Base-by-base conservation (phyloP, 164 flowering plant genomes). In the Euptelea pleiosperma region DNA sequence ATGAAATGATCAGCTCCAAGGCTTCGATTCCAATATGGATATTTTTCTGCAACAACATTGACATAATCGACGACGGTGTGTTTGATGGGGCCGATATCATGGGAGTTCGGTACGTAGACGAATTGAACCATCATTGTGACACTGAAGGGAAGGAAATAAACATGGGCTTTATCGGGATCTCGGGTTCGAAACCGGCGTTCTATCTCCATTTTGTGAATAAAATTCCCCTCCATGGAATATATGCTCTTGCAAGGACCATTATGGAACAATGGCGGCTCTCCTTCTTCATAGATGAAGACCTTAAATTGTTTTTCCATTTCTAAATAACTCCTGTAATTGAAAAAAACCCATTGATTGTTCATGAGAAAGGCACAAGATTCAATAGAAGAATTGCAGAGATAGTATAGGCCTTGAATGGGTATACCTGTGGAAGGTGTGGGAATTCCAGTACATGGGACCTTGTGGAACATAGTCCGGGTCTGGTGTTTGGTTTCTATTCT, bases 231-330 rank as follows among this genome's bases (percentile, higher is more conserved):
- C 3, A 69, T 61, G 2, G 94, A 81, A 52, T 87, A 84, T 66
- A 87, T 78, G 69, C 82, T 76, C 72, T 61, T 78, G 74, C 86
- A 78, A 1, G 85, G 88, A 15, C 95, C 90, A 22, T 63, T 57
- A 46, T 84, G 90, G 63, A 84, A 82, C 34, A 87, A 37, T 9
- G 90, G 88, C 3, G 74, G 77, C 35, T 84, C 85, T 19, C 95
- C 95, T 70, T 87, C 90, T 66, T 81, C 54, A 60, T 87, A 87
- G 2, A 87, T 73, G 26, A 70, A 84, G 5, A 87, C 61, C 76
- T 77, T 84, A 51, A 87, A 78, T 42, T 63, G 56, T 57, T 76
- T 82, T 70, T 87, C 94, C 95, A 87, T 87, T 57, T 81, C 86
- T 21, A 75, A 8, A 36, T 81, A 81, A 61, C 89, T 87, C 81